A percentile compares a stretch with the other conserved stretches of the same genome.
phyloP scores from a whole-genome alignment of 495 filamentous ascomycete genomes.

The Aspergillus steynii region DNA sequence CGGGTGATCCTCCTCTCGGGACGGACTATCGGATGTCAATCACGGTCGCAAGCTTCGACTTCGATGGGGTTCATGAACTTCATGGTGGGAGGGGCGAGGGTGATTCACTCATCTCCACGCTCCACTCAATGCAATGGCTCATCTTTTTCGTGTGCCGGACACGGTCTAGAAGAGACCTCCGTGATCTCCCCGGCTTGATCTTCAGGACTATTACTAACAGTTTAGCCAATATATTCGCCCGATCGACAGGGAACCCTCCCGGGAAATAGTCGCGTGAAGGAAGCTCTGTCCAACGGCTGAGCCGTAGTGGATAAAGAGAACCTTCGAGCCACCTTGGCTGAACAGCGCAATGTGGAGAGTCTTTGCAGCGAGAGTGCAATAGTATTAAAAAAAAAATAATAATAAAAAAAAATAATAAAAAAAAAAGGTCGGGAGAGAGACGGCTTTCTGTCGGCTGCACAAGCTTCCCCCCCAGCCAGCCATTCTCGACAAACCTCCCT shows the following conservation, averaged over 20 bases:
- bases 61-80: not conserved
- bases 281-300: slow-evolving; percentile 5
- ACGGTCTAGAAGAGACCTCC: not conserved
- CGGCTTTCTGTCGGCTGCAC: not conserved
- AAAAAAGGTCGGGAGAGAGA: not conserved
- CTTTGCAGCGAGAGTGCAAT: too few species aligned
- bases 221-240: slow-evolving; percentile 5
- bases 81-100: not conserved
- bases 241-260: slow-evolving; percentile 6
- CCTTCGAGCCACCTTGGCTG: slow-evolving; percentile 9
- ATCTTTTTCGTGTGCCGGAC: not conserved
- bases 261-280: not conserved
- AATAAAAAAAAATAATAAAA: not conserved
- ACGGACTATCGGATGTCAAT: slow-evolving; percentile 7
- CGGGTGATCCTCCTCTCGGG: slow-evolving; percentile 5
- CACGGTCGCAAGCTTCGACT: not conserved
- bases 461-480: not conserved
- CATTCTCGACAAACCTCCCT: not conserved
- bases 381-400: too few species aligned
- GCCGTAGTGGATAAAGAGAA: slow-evolving; percentile 4
- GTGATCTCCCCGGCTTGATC: slow-evolving; percentile 1
- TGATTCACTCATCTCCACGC: not conserved
- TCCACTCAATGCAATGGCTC: not conserved
- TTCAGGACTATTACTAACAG: slow-evolving; percentile 6
- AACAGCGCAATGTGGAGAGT: slow-evolving; percentile 1